Evolutionary conservation across 768 basidiomycete genomes (phyloP).

Genomic region (Rhizopogon sp.): DNA sequence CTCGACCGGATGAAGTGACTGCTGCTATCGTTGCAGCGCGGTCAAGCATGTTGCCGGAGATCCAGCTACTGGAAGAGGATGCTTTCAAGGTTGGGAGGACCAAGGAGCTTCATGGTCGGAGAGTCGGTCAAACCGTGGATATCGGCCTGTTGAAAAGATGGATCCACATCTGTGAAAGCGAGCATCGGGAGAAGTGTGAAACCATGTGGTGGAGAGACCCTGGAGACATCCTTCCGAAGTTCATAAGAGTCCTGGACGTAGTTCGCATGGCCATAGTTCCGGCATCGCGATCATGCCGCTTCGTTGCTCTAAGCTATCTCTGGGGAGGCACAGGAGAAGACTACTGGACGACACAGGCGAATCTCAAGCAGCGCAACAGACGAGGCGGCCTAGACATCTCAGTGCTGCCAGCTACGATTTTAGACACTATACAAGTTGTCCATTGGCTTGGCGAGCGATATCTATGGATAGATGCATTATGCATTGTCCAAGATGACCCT

Average conservation of each 20-base stretch:
- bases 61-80: constrained; percentile 4
- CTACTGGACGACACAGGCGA: constrained; percentile 3
- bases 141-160: constrained; percentile 4
- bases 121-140: constrained; percentile 1
- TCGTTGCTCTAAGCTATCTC: constrained; percentile 5
- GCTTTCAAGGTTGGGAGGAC: constrained; percentile 2
- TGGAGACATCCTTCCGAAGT: neutral
- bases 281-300: constrained; percentile 1
- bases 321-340: constrained; percentile 3
- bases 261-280: constrained; percentile 1
- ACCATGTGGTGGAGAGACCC: neutral
- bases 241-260: constrained; percentile 1
- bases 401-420: constrained; percentile 3
- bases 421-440: constrained; percentile 2
- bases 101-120: constrained; percentile 5
- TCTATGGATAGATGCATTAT: constrained; percentile 8
- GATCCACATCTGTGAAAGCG: neutral
- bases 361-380: neutral
- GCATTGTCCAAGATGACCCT: constrained; percentile 6
- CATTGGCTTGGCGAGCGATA: constrained; percentile 3
- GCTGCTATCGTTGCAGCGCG: too few relatives aligned
- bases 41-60: neutral
- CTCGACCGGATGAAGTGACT: neutral
- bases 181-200: constrained; percentile 1
- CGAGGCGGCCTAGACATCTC: neutral